phyloP scores from a whole-genome alignment of 2,329 filamentous ascomycete species.

The Fusarium multiceps region DNA sequence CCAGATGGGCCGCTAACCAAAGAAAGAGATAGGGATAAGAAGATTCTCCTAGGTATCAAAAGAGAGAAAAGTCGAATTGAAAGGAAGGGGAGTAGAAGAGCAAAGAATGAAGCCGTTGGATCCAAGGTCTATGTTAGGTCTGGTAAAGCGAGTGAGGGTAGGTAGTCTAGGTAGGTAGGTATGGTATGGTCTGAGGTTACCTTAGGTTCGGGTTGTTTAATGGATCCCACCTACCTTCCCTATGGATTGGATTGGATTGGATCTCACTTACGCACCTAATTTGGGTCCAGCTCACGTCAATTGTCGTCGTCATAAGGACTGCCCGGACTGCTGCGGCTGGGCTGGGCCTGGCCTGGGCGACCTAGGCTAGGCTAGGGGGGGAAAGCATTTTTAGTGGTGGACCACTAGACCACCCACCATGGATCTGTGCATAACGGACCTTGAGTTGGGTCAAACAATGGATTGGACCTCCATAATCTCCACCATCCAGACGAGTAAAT shows the following conservation, averaged over 20 bases:
- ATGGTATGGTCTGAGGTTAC: slow-evolving; percentile 29
- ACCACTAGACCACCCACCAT: slow-evolving; percentile 6
- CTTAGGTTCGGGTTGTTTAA: slow-evolving; percentile 5
- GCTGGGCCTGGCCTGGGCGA: neutral
- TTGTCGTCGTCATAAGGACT: slow-evolving; percentile 36
- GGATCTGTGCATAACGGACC: slow-evolving; percentile 23
- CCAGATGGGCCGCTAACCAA: slow-evolving; percentile 14
- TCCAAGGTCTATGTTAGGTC: neutral
- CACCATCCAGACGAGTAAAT: slow-evolving; percentile 2
- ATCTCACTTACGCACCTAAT: slow-evolving; percentile 11
- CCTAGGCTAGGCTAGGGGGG: neutral
- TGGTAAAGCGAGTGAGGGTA: neutral
- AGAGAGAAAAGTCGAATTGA: slow-evolving; percentile 12
- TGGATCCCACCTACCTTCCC: neutral
- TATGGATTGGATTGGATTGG: neutral
- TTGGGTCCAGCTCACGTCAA: slow-evolving; percentile 8
- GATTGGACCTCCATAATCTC: slow-evolving; percentile 10
- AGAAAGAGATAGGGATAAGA: slow-evolving; percentile 16
- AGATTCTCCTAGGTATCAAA: slow-evolving; percentile 13
- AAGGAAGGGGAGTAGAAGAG: slow-evolving; percentile 34
- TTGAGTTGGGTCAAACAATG: slow-evolving; percentile 20
- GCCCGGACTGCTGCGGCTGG: slow-evolving; percentile 27
- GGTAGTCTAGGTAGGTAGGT: neutral
- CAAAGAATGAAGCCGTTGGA: slow-evolving; percentile 18
- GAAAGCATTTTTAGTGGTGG: slow-evolving; percentile 17